Conservation (phyloP, 768 basidiomycete genomes). For the Polyporus arcularius region DNA sequence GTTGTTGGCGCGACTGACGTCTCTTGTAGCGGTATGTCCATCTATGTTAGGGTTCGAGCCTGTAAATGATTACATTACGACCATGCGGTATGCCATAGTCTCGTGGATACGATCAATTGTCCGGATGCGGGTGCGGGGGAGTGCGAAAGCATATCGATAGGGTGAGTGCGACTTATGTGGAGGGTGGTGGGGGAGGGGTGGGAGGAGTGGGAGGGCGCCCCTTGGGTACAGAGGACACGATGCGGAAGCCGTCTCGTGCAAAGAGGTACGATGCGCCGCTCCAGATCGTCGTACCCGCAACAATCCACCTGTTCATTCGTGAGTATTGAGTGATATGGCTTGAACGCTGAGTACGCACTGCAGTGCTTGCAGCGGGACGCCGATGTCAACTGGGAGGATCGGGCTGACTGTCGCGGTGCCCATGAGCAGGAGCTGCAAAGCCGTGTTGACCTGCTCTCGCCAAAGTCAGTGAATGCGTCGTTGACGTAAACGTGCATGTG, state of each 20-base stretch:
- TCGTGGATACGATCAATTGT: too few relatives aligned
- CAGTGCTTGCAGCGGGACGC: constrained; percentile 57
- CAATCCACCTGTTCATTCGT: constrained; percentile 63
- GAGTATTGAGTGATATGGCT: not conserved
- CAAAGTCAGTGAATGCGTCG: not conserved
- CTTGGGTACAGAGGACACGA: constrained; percentile 33
- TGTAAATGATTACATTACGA: too few relatives aligned
- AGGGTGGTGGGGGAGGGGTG: not conserved
- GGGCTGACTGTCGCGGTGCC: constrained; percentile 85
- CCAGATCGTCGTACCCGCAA: constrained; percentile 90
- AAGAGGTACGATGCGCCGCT: constrained; percentile 85
- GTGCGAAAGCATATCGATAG: too few relatives aligned
- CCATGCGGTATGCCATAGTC: too few relatives aligned
- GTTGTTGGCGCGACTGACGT: not conserved
- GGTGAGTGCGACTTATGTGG: too few relatives aligned
- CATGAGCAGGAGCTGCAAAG: constrained; percentile 90
- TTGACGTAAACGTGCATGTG: not conserved
- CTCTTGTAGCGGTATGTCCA: not conserved
- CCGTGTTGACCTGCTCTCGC: constrained; percentile 76
- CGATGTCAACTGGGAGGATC: constrained; percentile 62
- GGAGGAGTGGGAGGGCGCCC: constrained; percentile 12
- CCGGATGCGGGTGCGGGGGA: too few relatives aligned
- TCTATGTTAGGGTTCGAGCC: not conserved
- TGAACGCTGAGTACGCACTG: constrained; percentile 57
- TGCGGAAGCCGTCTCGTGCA: constrained; percentile 70